phyloP scores from a whole-genome alignment of 768 basidiomycete species.

The Russula emetica region DNA sequence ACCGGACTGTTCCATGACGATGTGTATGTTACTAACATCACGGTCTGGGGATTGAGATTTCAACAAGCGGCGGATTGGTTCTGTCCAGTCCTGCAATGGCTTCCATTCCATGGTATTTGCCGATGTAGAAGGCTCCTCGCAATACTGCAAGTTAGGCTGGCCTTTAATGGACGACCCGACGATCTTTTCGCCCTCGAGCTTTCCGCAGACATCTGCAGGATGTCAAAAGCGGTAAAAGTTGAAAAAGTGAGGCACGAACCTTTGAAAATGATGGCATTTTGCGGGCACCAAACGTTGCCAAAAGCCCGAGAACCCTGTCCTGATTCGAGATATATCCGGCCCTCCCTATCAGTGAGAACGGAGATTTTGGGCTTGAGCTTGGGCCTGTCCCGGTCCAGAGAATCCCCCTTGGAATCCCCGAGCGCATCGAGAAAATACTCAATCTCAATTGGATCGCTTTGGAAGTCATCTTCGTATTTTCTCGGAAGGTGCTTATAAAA shows the following conservation, averaged over 20 bases:
- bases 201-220: slow-evolving; percentile 11
- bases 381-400: too few species aligned
- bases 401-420: too few species aligned
- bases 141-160: not conserved
- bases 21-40: slow-evolving; percentile 1
- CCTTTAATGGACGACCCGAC: not conserved
- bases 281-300: slow-evolving; percentile 14
- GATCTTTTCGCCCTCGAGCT: slow-evolving; percentile 14
- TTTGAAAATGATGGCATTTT: slow-evolving; percentile 15
- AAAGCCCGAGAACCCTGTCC: not conserved
- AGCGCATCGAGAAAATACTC: not conserved
- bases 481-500: slow-evolving; percentile 5
- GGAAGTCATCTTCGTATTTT: slow-evolving; percentile 2
- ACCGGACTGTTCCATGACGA: not conserved
- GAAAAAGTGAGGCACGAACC: not conserved
- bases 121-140: not conserved
- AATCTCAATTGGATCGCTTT: not conserved
- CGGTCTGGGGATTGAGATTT: not conserved
- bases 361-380: not conserved
- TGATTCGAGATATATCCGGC: slow-evolving; percentile 17
- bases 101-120: not conserved
- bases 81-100: slow-evolving; percentile 8
- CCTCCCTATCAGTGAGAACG: slow-evolving; percentile 12
- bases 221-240: not conserved
- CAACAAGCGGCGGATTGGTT: slow-evolving; percentile 5